Conservation (phyloP, 345 rosid genomes). For the Boechera stricta region DNA sequence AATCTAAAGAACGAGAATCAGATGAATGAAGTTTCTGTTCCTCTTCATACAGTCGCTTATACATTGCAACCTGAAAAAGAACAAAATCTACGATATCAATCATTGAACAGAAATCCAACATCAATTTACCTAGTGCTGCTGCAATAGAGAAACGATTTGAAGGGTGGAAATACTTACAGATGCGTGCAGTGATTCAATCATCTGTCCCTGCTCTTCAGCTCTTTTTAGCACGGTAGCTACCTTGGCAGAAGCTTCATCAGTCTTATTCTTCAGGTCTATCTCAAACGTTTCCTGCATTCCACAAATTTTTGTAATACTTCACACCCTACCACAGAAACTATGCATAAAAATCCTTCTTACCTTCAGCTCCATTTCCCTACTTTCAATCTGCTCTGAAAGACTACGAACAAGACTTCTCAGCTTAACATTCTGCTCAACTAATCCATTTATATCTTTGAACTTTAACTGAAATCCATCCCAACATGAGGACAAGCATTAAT, state of each 20-base stretch:
- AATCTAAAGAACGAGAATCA: conserved; percentile 49
- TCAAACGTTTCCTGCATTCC: conserved; percentile 69
- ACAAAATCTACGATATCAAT: conserved; percentile 25
- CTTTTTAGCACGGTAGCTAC: conserved; percentile 80
- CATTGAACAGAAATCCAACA: conserved; percentile 1
- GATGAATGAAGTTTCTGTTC: conserved; percentile 73
- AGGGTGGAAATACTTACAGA: conserved; percentile 62
- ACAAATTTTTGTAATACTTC: conserved; percentile 15
- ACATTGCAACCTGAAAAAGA: conserved; percentile 79
- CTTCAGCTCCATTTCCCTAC: conserved; percentile 79
- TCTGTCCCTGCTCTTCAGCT: conserved; percentile 89
- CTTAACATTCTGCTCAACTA: conserved; percentile 95
- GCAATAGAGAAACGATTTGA: conserved; percentile 10
- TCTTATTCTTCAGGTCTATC: conserved; percentile 66
- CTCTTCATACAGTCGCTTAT: conserved; percentile 89
- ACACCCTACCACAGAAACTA: conserved; percentile 12
- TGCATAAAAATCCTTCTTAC: conserved; percentile 45
- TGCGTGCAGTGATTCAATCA: conserved; percentile 92
- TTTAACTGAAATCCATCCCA: conserved; percentile 65
- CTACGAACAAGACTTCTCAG: conserved; percentile 86
- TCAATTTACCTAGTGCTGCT: conserved; percentile 16
- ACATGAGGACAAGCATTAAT: conserved; percentile 32
- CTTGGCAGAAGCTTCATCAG: conserved; percentile 82
- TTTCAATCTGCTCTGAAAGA: conserved; percentile 79
- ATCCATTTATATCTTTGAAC: conserved; percentile 90